These are phyloP conservation scores for Leccinum brunneo-olivaceum DNA, from an alignment of 1,284 basidiomycete species.

Conservation along the genomic window DNA sequence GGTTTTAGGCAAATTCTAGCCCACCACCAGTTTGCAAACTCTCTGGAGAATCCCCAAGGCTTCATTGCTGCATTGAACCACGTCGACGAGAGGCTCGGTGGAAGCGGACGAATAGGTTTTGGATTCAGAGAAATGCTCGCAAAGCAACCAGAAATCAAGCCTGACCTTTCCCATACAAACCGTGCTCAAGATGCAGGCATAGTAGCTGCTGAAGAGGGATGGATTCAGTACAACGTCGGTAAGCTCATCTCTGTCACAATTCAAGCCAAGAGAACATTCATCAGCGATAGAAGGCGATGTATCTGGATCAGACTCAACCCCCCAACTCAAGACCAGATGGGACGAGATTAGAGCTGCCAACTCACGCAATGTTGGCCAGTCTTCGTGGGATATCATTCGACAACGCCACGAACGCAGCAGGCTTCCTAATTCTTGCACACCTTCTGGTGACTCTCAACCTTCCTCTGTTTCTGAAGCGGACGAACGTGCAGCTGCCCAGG, in stretches of 20 bases:
- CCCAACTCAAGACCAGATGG: constrained; percentile 43
- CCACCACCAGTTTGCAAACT: constrained; percentile 40
- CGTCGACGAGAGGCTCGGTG: constrained; percentile 31
- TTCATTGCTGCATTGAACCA: constrained; percentile 37
- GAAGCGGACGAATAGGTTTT: constrained; percentile 22
- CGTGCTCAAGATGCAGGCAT: constrained; percentile 8
- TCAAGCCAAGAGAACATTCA: constrained; percentile 1
- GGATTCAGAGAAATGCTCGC: constrained; percentile 18
- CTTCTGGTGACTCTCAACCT: constrained; percentile 9
- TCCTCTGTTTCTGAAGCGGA: constrained; percentile 18
- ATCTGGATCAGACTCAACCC: constrained; percentile 12
- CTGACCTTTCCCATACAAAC: constrained; percentile 4
- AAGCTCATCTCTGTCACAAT: constrained; percentile 3
- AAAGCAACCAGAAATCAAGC: constrained; percentile 11
- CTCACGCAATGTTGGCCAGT: constrained; percentile 36
- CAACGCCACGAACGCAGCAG: constrained; percentile 47
- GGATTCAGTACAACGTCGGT: constrained; percentile 19
- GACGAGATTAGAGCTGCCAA: constrained; percentile 59
- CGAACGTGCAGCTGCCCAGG: constrained; percentile 43
- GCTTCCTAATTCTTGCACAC: constrained; percentile 20
- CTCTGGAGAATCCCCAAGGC: constrained; percentile 41
- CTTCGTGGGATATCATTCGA: constrained; percentile 62
- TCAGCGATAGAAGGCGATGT: constrained; percentile 5
- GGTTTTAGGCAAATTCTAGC: constrained; percentile 38
- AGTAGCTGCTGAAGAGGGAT: constrained; percentile 14